phyloP scores from a whole-genome alignment of 1,139 yeast genomes.

The Saccharomycopsis phalli region DNA sequence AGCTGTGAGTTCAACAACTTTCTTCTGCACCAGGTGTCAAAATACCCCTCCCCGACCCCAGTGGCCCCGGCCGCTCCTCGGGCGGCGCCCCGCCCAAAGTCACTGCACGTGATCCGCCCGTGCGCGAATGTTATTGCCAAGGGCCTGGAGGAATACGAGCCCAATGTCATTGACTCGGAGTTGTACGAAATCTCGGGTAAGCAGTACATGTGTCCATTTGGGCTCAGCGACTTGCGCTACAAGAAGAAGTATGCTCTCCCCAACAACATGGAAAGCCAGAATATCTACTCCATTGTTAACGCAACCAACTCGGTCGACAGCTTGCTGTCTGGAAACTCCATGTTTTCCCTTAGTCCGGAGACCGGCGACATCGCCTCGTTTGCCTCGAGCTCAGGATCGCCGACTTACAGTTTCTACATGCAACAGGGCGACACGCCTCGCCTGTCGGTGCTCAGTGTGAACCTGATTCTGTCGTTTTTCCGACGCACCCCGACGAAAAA shows the following conservation, averaged over 20 bases:
- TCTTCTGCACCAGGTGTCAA: conserved; percentile 9
- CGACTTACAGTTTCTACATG: conserved; percentile 8
- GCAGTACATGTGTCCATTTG: conserved; percentile 11
- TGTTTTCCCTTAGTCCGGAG: conserved; percentile 11
- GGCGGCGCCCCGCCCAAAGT: neutral
- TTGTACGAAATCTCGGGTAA: conserved; percentile 9
- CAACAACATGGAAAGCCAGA: neutral
- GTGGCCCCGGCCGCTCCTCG: conserved; percentile 5
- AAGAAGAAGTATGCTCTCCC: conserved; percentile 20
- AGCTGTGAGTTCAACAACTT: conserved; percentile 14
- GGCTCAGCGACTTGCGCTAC: conserved; percentile 15
- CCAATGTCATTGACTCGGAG: conserved; percentile 14
- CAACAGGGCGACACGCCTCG: conserved; percentile 14
- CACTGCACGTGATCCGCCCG: no score
- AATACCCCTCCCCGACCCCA: conserved; percentile 5
- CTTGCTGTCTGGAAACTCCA: conserved; percentile 3
- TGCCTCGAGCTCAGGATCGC: neutral
- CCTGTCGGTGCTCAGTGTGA: conserved; percentile 15
- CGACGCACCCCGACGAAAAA: neutral
- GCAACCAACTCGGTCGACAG: conserved; percentile 16
- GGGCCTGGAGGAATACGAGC: conserved; percentile 7
- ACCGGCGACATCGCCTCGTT: conserved; percentile 7
- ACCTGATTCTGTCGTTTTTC: conserved; percentile 10
- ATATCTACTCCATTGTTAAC: conserved; percentile 14
- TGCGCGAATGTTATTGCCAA: neutral